These are phyloP conservation scores for Penicillium lividum DNA, from an alignment of 495 filamentous ascomycete genomes.

Conservation along the genomic window DNA sequence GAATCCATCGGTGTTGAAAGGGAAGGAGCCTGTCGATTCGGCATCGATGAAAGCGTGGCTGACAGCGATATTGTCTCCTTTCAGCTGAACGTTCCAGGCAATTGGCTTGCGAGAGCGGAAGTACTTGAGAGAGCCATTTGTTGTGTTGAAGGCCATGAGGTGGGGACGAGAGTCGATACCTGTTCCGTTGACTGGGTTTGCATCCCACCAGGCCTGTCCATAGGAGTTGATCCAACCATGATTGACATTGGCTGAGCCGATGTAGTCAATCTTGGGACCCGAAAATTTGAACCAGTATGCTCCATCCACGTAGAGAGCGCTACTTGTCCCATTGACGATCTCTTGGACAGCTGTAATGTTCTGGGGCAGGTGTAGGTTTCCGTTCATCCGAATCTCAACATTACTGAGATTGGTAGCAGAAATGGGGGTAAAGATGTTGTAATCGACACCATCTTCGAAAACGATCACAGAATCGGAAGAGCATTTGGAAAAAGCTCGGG, in stretches of 20 bases:
- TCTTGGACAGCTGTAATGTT: conserved; percentile 35
- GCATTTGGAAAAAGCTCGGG: conserved; percentile 32
- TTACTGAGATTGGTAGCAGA: conserved; percentile 39
- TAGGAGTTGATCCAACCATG: conserved; percentile 48
- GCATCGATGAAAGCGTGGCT: conserved; percentile 43
- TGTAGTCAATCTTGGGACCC: conserved; percentile 37
- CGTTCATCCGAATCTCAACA: conserved; percentile 41
- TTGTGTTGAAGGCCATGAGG: conserved; percentile 41
- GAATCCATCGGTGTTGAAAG: conserved; percentile 49
- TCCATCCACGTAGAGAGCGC: conserved; percentile 16
- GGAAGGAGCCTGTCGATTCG: conserved; percentile 39
- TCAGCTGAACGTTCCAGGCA: conserved; percentile 43
- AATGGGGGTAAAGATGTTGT: conserved; percentile 42
- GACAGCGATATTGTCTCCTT: conserved; percentile 38
- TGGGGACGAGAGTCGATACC: conserved; percentile 40
- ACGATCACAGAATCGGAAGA: conserved; percentile 34
- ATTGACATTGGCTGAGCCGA: conserved; percentile 31
- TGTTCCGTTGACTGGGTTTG: conserved; percentile 36
- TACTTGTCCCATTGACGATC: conserved; percentile 31
- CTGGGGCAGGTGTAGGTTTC: conserved; percentile 43
- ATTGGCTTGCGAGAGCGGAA: conserved; percentile 47
- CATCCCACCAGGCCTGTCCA: conserved; percentile 49
- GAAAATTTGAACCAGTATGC: conserved; percentile 36
- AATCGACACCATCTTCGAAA: conserved; percentile 39
- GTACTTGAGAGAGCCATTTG: conserved; percentile 33